Evolutionary conservation across 2,329 filamentous ascomycete species (phyloP).

Genomic region (Ascochyta fabae): DNA sequence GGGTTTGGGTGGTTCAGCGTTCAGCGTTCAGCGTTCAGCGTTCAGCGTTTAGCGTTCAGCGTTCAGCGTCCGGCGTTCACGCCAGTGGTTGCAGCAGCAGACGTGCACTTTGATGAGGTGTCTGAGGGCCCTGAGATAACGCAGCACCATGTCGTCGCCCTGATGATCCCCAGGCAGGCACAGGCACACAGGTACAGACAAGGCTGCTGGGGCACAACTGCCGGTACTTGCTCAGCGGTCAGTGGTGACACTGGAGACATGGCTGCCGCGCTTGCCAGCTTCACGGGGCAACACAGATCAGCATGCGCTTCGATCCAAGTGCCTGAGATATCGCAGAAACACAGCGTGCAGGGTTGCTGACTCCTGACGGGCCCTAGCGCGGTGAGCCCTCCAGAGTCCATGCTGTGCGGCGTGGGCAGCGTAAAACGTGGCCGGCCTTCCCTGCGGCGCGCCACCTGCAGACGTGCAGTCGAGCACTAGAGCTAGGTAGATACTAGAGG

Average conservation of each 20-base stretch:
- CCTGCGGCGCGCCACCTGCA: slow-evolving; percentile 18
- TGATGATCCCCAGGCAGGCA: slow-evolving; percentile 6
- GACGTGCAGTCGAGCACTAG: neutral
- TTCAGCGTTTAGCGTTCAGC: neutral
- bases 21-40: neutral
- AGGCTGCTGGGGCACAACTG: neutral
- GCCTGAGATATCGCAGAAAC: slow-evolving; percentile 13
- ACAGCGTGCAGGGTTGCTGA: slow-evolving; percentile 14
- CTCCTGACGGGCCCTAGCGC: slow-evolving; percentile 16
- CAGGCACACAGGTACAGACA: neutral
- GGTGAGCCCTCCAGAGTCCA: neutral
- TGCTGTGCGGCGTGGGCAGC: slow-evolving; percentile 11
- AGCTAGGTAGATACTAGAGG: too few species aligned
- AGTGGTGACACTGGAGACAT: neutral
- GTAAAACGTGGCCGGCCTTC: slow-evolving; percentile 17
- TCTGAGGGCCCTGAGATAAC: slow-evolving; percentile 9
- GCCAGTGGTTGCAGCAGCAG: neutral
- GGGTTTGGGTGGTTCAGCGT: slow-evolving; percentile 6
- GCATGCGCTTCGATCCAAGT: slow-evolving; percentile 7
- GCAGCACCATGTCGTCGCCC: slow-evolving; percentile 14
- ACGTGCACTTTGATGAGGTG: slow-evolving; percentile 19
- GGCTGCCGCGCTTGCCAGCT: slow-evolving; percentile 15
- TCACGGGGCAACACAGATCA: slow-evolving; percentile 12
- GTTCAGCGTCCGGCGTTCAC: neutral
- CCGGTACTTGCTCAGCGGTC: neutral